Evolutionary conservation across 495 filamentous ascomycete species (phyloP), one percentile per base, ranked within the genome.

Genomic region (Aspergillus sclerotiicarbonarius): DNA sequence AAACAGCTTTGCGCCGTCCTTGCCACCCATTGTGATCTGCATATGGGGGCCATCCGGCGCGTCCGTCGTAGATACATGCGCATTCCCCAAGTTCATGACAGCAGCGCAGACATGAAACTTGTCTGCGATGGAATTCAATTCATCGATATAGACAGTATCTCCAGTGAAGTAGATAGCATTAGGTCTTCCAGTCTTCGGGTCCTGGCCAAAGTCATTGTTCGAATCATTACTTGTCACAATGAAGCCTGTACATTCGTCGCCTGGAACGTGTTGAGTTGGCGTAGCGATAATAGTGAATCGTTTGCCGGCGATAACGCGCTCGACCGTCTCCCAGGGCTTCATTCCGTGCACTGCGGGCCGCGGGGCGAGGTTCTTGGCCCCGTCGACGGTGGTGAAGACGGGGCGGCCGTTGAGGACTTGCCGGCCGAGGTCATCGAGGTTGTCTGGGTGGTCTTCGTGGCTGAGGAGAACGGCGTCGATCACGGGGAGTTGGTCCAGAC

Each of bases 371-470:
- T 77, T 76, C 16, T 64, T 70, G 0, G 72, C 73, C 6, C 79
- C 79, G 37, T 82, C 79, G 0, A 70, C 31, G 0, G 81, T 84
- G 0, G 81, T 83, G 15, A 84, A 66, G 9, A 83, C 78, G 5
- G 52, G 64, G 8, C 78, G 76, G 7, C 79, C 80, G 50, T 83
- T 67, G 25, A 84, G 73, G 0, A 82, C 67, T 4, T 57, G 66
- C 18, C 71, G 71, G 8, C 71, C 71, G 2, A 67, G 53, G 13
- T 70, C 67, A 35, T 84, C 80, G 0, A 84, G 71, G 58, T 82
- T 84, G 56, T 83, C 80, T 0, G 71, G 70, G 54, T 84, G 80
- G 61, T 83, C 80, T 66, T 83, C 82, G 55, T 84, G 80, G 63
- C 76, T 78, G 13, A 84, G 71, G 6, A 84, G 69, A 3, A 84